Base-by-base conservation (phyloP, 257 asterid species). In the Cinchona pubescens region DNA sequence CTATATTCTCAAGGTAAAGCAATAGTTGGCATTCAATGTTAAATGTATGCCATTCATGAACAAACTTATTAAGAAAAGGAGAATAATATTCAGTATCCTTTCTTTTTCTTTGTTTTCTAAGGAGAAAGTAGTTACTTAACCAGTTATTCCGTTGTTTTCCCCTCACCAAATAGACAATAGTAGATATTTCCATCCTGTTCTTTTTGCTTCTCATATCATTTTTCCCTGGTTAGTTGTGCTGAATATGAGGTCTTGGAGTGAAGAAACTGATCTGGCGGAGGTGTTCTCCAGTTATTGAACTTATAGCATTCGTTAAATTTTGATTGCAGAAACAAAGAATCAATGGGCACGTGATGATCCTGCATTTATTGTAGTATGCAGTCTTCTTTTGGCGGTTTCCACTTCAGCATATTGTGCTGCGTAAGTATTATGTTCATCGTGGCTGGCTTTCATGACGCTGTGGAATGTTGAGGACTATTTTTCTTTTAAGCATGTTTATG, bases 281-380 rank as follows among this genome's bases (percentile, higher is more conserved):
- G 69, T 67, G 43, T 73, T 71, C 19, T n/a, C 6, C 37, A 45
- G 23, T 73, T 21, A 5, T 62, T 37, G 62, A 75, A 27, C 72
- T 79, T 37, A 51, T 67, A 35, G 30, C 27, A 65, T 77, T 66
- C 65, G 30, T 42, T 71, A 51, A 58, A 62, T 72, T 75, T 67
- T 81, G 74, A 19, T 70, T 87, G 84, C 92, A 95, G 99, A 95
- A 86, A 95, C 98, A 67, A 95, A 95, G 89, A 95, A 95, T 78
- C 99, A 95, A 82, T 95, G 99, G 99, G 99, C 99, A 71, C 99
- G 99, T 69, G 99, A 95, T 83, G 99, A 95, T 88, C 99, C 99
- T 66, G 99, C 99, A 73, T 95, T 95, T 85, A 86, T 93, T 78
- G 99, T 92, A 74, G 87, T 92, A 85, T 92, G 91, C 76, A 87